Base-by-base conservation (phyloP, 176 grass and related monocot species). In the Sorghum bicolor region DNA sequence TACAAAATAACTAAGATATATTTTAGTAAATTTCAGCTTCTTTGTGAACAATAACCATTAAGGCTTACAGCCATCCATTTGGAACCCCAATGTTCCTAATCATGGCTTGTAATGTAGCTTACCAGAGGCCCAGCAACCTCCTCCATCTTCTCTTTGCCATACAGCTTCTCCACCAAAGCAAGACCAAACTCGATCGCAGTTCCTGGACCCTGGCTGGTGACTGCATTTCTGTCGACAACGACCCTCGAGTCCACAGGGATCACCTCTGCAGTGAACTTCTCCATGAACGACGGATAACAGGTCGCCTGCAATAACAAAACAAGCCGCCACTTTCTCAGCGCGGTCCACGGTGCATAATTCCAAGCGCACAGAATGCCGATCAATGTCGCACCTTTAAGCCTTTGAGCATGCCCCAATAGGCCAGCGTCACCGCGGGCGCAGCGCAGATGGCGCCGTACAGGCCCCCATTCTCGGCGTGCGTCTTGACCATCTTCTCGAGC, bases 371-470 rank as follows among this genome's bases (percentile, higher is more conserved):
- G 53, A 62, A 34, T 57, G n/a, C 28, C 4, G 50, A 40, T 65
- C n/a, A 53, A n/a, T 26, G 41, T 0, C 32, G 57, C 45, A 92
- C 96, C 89, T 98, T 98, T 82, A 95, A 20, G 16, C 93, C 93
- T 53, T 98, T 94, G 47, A 98, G 96, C 61, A 95, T 74, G 47
- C 96, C 93, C 96, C 96, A 98, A 19, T 94, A 84, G 28, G 84
- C 93, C 22, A 95, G 72, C 2, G 91, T 87, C 48, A 90, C 91
- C 4, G 93, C 87, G 0, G 93, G 88, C 9, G 92, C 87, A 0
- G 91, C 91, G 28, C 91, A 98, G 43, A 98, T 95, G 75, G 92
- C 96, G 2, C 85, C 89, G 32, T 98, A 95, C 15, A 95, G 87
- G 24, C 78, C 81, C 17, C 93, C 91, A 1, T 91, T 78, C 26